Percentiles rank a stretch among this genome's conserved stretches.
These are phyloP conservation scores for Boletus sensibilis DNA, from an alignment of 768 basidiomycete species.

Conservation along the genomic window DNA sequence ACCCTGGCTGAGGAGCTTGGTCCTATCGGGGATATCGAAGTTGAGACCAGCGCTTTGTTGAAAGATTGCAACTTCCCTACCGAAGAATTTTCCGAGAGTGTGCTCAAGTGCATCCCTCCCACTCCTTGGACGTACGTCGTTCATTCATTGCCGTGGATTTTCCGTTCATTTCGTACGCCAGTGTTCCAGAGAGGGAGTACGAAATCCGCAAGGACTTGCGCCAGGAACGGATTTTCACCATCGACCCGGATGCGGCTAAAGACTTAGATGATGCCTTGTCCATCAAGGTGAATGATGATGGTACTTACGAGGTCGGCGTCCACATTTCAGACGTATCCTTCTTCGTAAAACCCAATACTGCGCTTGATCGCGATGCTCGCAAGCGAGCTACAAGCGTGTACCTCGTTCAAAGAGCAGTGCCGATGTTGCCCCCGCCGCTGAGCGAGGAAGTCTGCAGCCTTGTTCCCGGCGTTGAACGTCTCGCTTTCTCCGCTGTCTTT, in stretches of 20 bases:
- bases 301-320: conserved; percentile 90
- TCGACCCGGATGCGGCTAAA: conserved; percentile 86
- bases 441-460: conserved; percentile 94
- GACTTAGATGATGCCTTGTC: conserved; percentile 96
- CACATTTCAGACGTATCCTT: conserved; percentile 96
- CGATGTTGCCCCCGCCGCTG: conserved; percentile 94
- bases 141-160: neutral
- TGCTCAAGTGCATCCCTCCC: conserved; percentile 93
- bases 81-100: conserved; percentile 94
- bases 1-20: conserved; percentile 97
- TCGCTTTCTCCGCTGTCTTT: conserved; percentile 89
- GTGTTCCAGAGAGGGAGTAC: conserved; percentile 86
- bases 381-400: conserved; percentile 98
- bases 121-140: conserved; percentile 83
- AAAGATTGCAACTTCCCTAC: conserved; percentile 99
- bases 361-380: conserved; percentile 96
- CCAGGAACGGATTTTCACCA: conserved; percentile 82
- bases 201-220: conserved; percentile 89
- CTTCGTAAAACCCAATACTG: conserved; percentile 93
- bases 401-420: conserved; percentile 92
- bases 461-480: conserved; percentile 80
- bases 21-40: conserved; percentile 97
- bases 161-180: conserved; percentile 29
- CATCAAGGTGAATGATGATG: conserved; percentile 85
- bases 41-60: conserved; percentile 94